Conservation (phyloP, 2,329 filamentous ascomycete genomes). For the Rosellinia necatrix region DNA sequence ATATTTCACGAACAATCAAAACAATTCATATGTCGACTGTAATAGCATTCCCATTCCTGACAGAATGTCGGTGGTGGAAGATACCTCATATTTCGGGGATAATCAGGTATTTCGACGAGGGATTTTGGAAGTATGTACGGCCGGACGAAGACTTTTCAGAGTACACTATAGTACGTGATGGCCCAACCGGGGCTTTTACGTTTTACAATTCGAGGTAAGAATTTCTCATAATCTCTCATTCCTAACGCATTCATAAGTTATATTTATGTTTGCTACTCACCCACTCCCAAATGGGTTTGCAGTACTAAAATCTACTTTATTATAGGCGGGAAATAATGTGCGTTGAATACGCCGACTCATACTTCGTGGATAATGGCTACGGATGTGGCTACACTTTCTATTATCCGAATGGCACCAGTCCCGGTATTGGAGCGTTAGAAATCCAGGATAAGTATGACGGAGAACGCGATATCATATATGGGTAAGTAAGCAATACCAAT, state of each 20-base stretch:
- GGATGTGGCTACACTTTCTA: slow-evolving; percentile 2
- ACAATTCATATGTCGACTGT: too few relatives aligned
- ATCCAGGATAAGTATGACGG: background rate
- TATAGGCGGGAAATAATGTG: background rate
- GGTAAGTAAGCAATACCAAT: background rate
- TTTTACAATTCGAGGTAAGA: too few relatives aligned
- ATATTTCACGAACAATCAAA: too few relatives aligned
- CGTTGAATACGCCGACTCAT: background rate
- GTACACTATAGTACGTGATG: background rate
- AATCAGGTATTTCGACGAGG: background rate
- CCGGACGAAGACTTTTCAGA: background rate
- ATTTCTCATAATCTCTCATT: too few relatives aligned
- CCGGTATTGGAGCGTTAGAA: background rate
- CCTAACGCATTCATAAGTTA: too few relatives aligned
- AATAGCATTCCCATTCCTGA: too few relatives aligned
- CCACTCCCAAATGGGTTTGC: too few relatives aligned
- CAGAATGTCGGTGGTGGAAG: background rate
- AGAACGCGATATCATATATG: background rate
- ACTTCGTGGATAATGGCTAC: background rate
- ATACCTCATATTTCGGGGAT: background rate
- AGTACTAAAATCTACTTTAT: too few relatives aligned
- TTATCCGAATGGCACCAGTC: background rate
- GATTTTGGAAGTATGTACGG: background rate
- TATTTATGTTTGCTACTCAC: too few relatives aligned
- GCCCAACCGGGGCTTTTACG: background rate